Conservation (phyloP, 1,139 yeast genomes). For the Lodderomyces orthopsilosis region DNA sequence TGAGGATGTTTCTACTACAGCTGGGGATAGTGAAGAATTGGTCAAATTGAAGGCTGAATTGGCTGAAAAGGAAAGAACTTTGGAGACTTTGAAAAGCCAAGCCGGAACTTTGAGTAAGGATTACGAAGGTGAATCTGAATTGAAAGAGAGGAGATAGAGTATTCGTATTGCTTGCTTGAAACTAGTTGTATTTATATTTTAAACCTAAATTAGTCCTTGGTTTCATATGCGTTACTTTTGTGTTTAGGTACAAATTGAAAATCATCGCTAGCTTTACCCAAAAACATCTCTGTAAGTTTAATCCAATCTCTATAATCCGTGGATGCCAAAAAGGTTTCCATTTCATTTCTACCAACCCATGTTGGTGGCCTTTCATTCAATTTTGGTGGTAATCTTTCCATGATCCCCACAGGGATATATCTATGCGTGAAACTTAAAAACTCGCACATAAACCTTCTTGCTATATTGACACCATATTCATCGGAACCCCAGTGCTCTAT, state of each 20-base stretch:
- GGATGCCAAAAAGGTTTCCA: constrained; percentile 86
- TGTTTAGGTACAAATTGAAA: constrained; percentile 91
- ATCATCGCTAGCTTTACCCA: constrained; percentile 75
- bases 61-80: constrained; percentile 59
- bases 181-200: not conserved
- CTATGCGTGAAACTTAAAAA: constrained; percentile 91
- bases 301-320: constrained; percentile 92
- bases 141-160: constrained; percentile 10
- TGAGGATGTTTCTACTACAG: constrained; percentile 44
- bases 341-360: constrained; percentile 92
- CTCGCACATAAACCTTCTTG: constrained; percentile 92
- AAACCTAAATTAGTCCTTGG: not conserved
- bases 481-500: constrained; percentile 98
- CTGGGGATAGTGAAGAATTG: constrained; percentile 35
- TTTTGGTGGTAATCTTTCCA: constrained; percentile 84
- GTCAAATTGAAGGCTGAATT: constrained; percentile 52
- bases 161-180: not conserved
- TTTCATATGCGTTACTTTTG: constrained; percentile 77
- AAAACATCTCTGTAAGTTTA: constrained; percentile 91
- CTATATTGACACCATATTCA: constrained; percentile 84
- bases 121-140: constrained; percentile 35
- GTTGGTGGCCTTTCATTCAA: constrained; percentile 91
- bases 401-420: constrained; percentile 89
- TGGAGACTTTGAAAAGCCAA: constrained; percentile 67
- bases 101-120: constrained; percentile 66